Conservation (phyloP, 2,329 filamentous ascomycete genomes). For the Xenosphaeropsis pyriputrescens region DNA sequence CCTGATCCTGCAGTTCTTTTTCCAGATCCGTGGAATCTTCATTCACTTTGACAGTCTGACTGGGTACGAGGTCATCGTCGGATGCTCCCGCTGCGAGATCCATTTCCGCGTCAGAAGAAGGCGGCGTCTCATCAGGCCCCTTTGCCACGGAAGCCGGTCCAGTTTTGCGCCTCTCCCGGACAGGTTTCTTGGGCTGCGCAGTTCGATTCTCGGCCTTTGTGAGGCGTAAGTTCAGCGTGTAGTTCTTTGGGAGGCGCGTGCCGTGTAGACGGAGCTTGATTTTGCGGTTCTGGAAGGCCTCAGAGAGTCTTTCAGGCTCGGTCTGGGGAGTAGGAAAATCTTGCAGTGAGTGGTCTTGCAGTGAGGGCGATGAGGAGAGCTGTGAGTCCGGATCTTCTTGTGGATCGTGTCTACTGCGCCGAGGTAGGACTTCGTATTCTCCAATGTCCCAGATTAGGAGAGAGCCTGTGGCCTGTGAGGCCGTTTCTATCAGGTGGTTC, state of each 20-base stretch:
- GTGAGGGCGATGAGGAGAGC: slow-evolving; percentile 10
- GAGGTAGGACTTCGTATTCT: slow-evolving; percentile 37
- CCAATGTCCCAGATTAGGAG: slow-evolving; percentile 50
- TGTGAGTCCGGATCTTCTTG: slow-evolving; percentile 21
- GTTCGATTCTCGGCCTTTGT: slow-evolving; percentile 26
- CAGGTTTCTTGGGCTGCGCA: slow-evolving; percentile 13
- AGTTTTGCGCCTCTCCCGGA: slow-evolving; percentile 9
- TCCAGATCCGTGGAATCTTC: slow-evolving; percentile 20
- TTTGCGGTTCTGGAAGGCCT: slow-evolving; percentile 37
- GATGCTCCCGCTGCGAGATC: background rate
- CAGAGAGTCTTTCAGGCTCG: slow-evolving; percentile 31
- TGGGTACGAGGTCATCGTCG: background rate
- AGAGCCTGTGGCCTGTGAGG: slow-evolving; percentile 35
- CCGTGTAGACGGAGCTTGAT: slow-evolving; percentile 41
- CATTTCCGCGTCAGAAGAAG: background rate
- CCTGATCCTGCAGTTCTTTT: slow-evolving; percentile 26
- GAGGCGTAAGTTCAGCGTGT: slow-evolving; percentile 38
- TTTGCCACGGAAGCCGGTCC: slow-evolving; percentile 10
- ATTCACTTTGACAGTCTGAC: background rate
- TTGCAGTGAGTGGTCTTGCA: slow-evolving; percentile 7
- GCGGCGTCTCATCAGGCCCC: slow-evolving; percentile 8
- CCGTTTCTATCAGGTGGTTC: slow-evolving; percentile 48
- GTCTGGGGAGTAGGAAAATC: slow-evolving; percentile 8
- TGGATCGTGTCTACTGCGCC: slow-evolving; percentile 19
- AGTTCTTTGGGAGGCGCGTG: slow-evolving; percentile 32